Base-by-base conservation (phyloP, 108 stramenopile genomes). In the Cyclotella baltica region DNA sequence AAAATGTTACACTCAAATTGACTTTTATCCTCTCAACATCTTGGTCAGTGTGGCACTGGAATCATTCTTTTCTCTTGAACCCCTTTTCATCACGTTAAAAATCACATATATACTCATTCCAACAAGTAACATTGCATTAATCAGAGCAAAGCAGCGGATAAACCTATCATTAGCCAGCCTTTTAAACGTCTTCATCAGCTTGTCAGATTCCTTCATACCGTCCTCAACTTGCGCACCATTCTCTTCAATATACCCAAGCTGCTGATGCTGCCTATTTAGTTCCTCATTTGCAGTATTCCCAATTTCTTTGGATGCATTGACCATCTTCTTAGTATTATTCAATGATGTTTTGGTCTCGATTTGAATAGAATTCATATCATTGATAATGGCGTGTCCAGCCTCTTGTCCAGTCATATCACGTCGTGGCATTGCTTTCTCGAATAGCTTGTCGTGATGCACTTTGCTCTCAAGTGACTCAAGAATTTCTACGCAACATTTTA, bases 21-120 rank as follows among this genome's bases (percentile, higher is more conserved):
- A 43, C 13, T 43, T 43, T n/a, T 75, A 64, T 62, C 73, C 40
- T 43, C 40, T 43, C 13, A 43, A 13, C 40, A 43, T 43, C 13
- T 13, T 43, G 6, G 13, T 13, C 6, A 13, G 40, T 43, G 40
- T 10, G 13, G 40, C 13, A 43, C 13, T 43, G 13, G 40, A 43
- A 43, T 43, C 40, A 43, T 43, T 43, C 40, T 43, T 13, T 13
- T 43, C 13, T 6, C 10, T 43, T 43, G 40, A 43, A 13, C 6
- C 40, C 40, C 40, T 13, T 43, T 43, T 43, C 40, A 43, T 13
- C n/a, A n/a, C n/a, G n/a, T n/a, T n/a, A n/a, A n/a, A n/a, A 43
- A 43, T 43, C 10, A 43, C 40, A 43, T 10, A 43, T 10, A 43
- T 43, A 13, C 6, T 13, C 13, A 43, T 43, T 43, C 40, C 40